Percentiles rank a stretch among this genome's conserved stretches.
Evolutionary conservation across 352 stramenopile species (phyloP).

Genomic region (Phytophthora boehmeriae): DNA sequence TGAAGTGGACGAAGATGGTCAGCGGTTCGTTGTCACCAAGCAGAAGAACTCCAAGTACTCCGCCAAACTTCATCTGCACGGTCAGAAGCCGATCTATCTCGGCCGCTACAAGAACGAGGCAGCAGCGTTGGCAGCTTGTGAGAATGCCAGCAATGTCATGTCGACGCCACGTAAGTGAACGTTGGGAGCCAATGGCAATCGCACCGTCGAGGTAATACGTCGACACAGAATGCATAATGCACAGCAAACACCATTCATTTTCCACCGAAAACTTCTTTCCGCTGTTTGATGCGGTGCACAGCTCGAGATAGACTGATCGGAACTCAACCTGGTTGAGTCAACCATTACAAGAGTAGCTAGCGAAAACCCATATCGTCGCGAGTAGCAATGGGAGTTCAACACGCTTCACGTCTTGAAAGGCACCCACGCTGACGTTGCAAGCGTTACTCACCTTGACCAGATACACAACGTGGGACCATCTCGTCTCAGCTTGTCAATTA

Average conservation of each 20-base stretch:
- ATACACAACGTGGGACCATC: neutral
- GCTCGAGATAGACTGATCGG: too few relatives aligned
- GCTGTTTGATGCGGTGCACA: too few relatives aligned
- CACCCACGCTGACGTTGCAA: neutral
- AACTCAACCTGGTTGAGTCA: too few relatives aligned
- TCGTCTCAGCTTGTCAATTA: neutral
- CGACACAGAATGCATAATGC: too few relatives aligned
- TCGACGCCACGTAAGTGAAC: conserved; percentile 60
- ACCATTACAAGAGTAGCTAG: too few relatives aligned
- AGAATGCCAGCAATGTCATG: conserved; percentile 59
- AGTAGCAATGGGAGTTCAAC: neutral
- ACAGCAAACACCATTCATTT: too few relatives aligned
- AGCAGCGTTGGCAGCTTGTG: conserved; percentile 60
- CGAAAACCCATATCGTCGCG: too few relatives aligned
- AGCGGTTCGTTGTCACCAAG: conserved; percentile 54
- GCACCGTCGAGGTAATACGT: too few relatives aligned
- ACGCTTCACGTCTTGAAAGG: neutral
- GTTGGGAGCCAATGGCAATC: too few relatives aligned
- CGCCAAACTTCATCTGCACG: conserved; percentile 60
- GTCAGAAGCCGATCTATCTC: conserved; percentile 73
- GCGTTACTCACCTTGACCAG: neutral
- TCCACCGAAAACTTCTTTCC: too few relatives aligned
- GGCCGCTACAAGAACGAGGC: conserved; percentile 71
- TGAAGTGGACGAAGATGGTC: conserved; percentile 8
- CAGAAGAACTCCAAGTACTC: conserved; percentile 68